phyloP scores from a whole-genome alignment of 192 early-diverging fungal species.

The Backusella luteola region DNA sequence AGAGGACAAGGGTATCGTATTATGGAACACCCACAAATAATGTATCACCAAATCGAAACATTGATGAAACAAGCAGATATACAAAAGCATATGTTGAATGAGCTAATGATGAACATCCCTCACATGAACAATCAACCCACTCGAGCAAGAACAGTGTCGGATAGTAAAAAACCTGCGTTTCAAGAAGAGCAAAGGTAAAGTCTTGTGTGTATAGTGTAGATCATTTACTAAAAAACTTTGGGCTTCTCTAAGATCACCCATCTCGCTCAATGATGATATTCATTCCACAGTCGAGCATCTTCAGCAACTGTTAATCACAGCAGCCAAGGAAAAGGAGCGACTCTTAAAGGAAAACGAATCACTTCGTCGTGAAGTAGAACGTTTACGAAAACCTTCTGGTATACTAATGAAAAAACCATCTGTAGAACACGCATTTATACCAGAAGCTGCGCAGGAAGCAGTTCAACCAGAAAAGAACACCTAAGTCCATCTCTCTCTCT shows the following conservation, averaged over 20 bases:
- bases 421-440: background rate
- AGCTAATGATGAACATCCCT: background rate
- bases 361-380: conserved; percentile 21
- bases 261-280: background rate
- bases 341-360: conserved; percentile 21
- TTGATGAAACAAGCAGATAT: conserved; percentile 10
- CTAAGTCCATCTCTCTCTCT: background rate
- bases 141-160: conserved; percentile 3
- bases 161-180: background rate
- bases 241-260: background rate
- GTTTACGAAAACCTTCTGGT: conserved; percentile 15
- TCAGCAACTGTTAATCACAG: conserved; percentile 13
- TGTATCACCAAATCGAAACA: conserved; percentile 12
- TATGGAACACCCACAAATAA: conserved; percentile 2
- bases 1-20: conserved; percentile 14
- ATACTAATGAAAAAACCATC: conserved; percentile 1
- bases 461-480: background rate
- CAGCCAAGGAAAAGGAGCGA: conserved; percentile 13
- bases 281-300: conserved; percentile 12
- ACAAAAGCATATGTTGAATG: conserved; percentile 11
- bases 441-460: conserved; percentile 2
- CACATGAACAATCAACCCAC: background rate
- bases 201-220: no score
- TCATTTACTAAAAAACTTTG: background rate
- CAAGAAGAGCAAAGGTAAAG: conserved; percentile 4